phyloP scores from a whole-genome alignment of 1,284 basidiomycete species.

The Macrocystidia cucumis region DNA sequence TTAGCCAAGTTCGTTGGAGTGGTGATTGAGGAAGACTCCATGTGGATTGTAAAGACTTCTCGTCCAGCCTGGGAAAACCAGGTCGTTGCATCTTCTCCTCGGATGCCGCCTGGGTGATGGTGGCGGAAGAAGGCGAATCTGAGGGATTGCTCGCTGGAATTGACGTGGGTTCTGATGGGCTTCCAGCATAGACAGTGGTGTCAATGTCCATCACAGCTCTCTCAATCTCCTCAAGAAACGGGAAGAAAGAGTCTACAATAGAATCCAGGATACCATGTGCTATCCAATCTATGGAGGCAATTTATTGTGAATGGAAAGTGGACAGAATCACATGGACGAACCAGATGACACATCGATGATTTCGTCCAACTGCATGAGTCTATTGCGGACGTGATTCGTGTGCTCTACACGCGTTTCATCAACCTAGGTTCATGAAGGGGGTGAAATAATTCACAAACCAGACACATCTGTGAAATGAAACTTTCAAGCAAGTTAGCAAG shows the following conservation, averaged over 20 bases:
- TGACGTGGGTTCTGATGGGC: neutral
- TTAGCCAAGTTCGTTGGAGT: constrained; percentile 22
- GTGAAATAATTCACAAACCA: constrained; percentile 25
- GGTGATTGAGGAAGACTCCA: too few relatives aligned
- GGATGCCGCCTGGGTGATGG: neutral
- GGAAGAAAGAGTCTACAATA: constrained; percentile 92
- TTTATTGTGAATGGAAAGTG: neutral
- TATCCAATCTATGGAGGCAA: constrained; percentile 71
- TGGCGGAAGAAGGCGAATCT: neutral
- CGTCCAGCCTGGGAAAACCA: neutral
- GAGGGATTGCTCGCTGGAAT: neutral
- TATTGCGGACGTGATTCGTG: constrained; percentile 70
- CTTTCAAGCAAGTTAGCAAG: constrained; percentile 26
- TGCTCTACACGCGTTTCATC: constrained; percentile 77
- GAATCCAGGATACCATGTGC: constrained; percentile 92
- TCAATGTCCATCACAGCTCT: constrained; percentile 79
- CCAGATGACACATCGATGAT: constrained; percentile 64
- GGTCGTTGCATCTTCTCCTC: neutral
- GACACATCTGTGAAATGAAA: constrained; percentile 93
- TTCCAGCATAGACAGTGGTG: constrained; percentile 47
- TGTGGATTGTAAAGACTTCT: constrained; percentile 8
- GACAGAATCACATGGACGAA: constrained; percentile 20
- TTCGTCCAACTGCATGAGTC: constrained; percentile 52
- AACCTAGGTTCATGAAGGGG: too few relatives aligned
- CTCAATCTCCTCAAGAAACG: constrained; percentile 79